These are phyloP conservation scores for Nemania diffusa DNA, from an alignment of 2,329 filamentous ascomycete genomes.

Conservation along the genomic window DNA sequence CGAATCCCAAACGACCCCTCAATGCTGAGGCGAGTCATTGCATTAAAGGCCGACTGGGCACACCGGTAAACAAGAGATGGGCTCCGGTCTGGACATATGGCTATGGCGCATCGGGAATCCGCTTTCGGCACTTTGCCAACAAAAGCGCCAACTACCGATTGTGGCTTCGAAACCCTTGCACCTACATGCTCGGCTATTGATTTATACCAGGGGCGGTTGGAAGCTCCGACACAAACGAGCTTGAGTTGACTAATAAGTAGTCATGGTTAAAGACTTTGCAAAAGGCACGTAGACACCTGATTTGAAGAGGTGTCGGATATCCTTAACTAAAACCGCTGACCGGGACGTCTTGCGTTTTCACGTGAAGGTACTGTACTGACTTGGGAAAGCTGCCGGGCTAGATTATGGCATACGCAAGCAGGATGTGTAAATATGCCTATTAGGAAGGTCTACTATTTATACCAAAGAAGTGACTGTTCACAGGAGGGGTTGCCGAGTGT, in stretches of 20 bases:
- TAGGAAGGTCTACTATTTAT: constrained; percentile 9
- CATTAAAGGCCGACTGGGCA: neutral
- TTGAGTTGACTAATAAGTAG: neutral
- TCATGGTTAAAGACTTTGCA: neutral
- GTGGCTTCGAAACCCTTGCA: constrained; percentile 19
- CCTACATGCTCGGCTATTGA: neutral
- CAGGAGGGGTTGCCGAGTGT: constrained; percentile 8
- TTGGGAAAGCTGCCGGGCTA: neutral
- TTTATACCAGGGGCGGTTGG: neutral
- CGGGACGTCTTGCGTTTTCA: neutral
- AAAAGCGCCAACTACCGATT: constrained; percentile 5
- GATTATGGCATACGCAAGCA: neutral
- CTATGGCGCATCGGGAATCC: constrained; percentile 18
- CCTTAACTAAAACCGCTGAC: neutral
- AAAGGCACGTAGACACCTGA: neutral
- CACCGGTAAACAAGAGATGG: neutral
- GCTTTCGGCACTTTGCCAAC: constrained; percentile 26
- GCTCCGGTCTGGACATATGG: neutral
- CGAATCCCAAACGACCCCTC: neutral
- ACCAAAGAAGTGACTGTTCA: neutral
- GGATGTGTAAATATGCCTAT: neutral
- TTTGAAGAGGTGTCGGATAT: neutral
- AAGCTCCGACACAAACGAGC: neutral
- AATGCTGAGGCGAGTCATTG: neutral
- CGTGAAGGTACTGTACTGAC: neutral